Base-by-base conservation (phyloP, 2,329 filamentous ascomycete species). In the Arthrobotrys sphaeroides region DNA sequence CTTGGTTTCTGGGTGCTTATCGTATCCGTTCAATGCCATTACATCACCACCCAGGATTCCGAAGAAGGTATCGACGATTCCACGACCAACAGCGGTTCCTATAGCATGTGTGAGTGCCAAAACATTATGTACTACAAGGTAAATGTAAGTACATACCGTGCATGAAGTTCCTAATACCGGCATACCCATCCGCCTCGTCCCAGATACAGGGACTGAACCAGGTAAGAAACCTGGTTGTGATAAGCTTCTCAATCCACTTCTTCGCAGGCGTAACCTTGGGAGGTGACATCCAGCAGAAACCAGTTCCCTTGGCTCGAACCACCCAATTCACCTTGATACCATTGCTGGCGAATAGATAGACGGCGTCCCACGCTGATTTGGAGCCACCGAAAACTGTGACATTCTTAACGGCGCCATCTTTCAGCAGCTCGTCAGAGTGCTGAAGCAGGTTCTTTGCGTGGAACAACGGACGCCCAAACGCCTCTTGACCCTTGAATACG, bases 201-300 rank as follows among this genome's bases (percentile, higher is more conserved):
- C 90, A 94, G 12, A 90, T 86, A 80, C 90, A 93, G 0, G 91
- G 91, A 60, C 87, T 89, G 81, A 94, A 88, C 88, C 90, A 93
- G 1, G 88, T 90, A 62, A 93, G 82, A 77, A 91, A 85, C 0
- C 91, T 88, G 0, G 87, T 90, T 31, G 87, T 86, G 2, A 90
- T 85, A 3, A 93, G 85, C 78, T 90, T 88, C 81, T 93, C 90
- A 0, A 92, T 83, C 85, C 87, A 88, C 70, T 85, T 86, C 80
- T 89, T 89, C n/a, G 91, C 80, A 0, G 89, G 89, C 0, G 90
- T 91, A 13, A 91, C 88, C 66, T 88, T 88, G 0, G 86, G 82
- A 0, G 87, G 87, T 0, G 87, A 82, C 81, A 90, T 84, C 84
- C 84, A 90, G 0, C 84, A 83, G 0, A 89, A 88, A 0, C 89